phyloP scores from a whole-genome alignment of 78 protist species.

The slime mould (Dictyostelium discoideum) region DNA sequence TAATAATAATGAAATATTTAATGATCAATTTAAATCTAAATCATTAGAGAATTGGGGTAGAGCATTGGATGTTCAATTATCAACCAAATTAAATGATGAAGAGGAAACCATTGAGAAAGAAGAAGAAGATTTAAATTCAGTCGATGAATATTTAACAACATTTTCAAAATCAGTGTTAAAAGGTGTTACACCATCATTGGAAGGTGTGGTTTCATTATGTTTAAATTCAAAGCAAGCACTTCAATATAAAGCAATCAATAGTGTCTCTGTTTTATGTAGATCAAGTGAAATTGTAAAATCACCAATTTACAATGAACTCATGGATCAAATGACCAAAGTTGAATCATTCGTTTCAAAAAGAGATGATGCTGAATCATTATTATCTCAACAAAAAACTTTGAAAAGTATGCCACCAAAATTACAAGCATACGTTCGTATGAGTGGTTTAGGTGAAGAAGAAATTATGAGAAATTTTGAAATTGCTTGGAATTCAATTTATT shows the following conservation, averaged over 20 bases:
- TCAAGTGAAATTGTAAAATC: not conserved
- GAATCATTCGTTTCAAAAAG: conserved; percentile 59
- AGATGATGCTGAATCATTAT: conserved; percentile 68
- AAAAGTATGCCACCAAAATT: conserved; percentile 73
- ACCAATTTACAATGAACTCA: conserved; percentile 15
- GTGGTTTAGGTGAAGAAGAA: conserved; percentile 59
- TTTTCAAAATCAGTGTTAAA: conserved; percentile 15
- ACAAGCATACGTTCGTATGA: conserved; percentile 73
- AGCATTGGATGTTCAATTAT: conserved; percentile 51
- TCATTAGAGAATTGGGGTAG: conserved; percentile 64
- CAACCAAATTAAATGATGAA: conserved; percentile 34
- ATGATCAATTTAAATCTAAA: conserved; percentile 1
- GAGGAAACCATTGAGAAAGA: conserved; percentile 56
- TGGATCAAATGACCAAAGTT: conserved; percentile 31
- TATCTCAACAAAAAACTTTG: conserved; percentile 53
- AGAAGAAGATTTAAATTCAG: conserved; percentile 55
- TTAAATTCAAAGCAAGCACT: conserved; percentile 62
- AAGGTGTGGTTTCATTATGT: conserved; percentile 55
- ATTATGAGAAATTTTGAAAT: conserved; percentile 72
- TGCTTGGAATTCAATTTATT: conserved; percentile 70
- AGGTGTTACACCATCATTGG: conserved; percentile 27
- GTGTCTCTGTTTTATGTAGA: conserved; percentile 41
- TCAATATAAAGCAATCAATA: conserved; percentile 63
- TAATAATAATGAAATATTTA: conserved; percentile 1
- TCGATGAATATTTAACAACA: conserved; percentile 51